These are phyloP conservation scores for Rhododendron ferrugineum DNA, from an alignment of 148 eudicot species.

Conservation along the genomic window DNA sequence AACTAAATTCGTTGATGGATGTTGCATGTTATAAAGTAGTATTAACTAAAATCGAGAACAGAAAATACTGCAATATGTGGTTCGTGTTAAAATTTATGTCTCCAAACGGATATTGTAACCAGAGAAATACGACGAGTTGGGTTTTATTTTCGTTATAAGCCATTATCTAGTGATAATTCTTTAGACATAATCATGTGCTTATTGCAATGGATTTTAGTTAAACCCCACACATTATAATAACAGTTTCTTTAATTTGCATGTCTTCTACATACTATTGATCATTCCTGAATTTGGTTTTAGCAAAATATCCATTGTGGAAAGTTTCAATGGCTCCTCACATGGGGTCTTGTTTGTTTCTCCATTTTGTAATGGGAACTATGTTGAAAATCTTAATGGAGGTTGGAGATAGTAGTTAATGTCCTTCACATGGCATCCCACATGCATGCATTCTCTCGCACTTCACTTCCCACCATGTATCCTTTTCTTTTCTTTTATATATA, in stretches of 20 bases:
- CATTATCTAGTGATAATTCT: not conserved
- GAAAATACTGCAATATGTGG: not conserved
- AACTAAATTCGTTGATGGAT: not conserved
- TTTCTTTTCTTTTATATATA: not conserved
- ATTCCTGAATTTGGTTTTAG: constrained; percentile 12
- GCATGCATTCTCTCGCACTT: constrained; percentile 1
- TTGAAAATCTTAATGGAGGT: constrained; percentile 7
- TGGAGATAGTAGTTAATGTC: constrained; percentile 19
- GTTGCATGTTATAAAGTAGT: not conserved
- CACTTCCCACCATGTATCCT: constrained; percentile 8
- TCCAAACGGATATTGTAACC: not conserved
- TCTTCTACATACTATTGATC: constrained; percentile 11
- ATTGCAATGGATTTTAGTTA: not conserved
- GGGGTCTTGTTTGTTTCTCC: constrained; percentile 21
- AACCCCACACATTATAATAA: not conserved
- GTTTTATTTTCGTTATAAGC: not conserved
- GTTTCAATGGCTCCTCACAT: constrained; percentile 26
- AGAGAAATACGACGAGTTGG: not conserved
- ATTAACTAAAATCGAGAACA: not conserved
- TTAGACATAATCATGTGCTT: not conserved
- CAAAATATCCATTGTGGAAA: constrained; percentile 21
- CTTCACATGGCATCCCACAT: constrained; percentile 33
- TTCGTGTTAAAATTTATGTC: not conserved
- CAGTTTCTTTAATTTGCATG: not conserved
- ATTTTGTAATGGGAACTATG: not conserved